phyloP scores from a whole-genome alignment of 805 yeast species.

The Yamadazyma nakazawae region DNA sequence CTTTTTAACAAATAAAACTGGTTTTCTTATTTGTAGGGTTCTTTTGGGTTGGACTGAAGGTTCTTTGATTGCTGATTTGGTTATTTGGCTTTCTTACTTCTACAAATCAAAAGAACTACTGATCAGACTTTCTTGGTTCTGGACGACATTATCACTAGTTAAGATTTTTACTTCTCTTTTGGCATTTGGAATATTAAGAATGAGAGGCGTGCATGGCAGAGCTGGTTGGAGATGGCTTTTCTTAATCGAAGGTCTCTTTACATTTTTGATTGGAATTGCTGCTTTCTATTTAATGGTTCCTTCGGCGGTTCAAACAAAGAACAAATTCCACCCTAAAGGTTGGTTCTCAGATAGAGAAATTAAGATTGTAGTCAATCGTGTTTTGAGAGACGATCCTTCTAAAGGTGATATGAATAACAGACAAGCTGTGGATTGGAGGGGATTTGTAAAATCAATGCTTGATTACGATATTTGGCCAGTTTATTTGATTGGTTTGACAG shows the following conservation, averaged over 20 bases:
- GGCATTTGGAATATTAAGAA: constrained; percentile 21
- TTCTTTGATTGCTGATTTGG: constrained; percentile 48
- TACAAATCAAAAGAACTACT: constrained; percentile 58
- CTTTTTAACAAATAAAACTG: constrained; percentile 19
- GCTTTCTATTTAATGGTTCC: constrained; percentile 52
- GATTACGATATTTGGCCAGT: constrained; percentile 29
- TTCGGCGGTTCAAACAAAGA: constrained; percentile 50
- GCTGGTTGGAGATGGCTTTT: constrained; percentile 63
- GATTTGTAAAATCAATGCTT: constrained; percentile 15
- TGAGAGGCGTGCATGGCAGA: constrained; percentile 17
- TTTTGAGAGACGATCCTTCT: constrained; percentile 27
- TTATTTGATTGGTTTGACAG: constrained; percentile 34
- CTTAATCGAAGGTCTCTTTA: constrained; percentile 58
- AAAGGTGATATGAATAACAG: constrained; percentile 31
- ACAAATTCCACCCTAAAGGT: constrained; percentile 47
- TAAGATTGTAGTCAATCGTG: constrained; percentile 25
- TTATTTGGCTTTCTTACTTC: constrained; percentile 63
- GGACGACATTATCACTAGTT: constrained; percentile 26
- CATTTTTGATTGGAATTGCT: constrained; percentile 50
- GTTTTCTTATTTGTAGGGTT: constrained; percentile 24
- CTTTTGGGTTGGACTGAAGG: constrained; percentile 29
- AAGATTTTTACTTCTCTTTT: constrained; percentile 20
- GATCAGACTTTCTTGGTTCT: constrained; percentile 48
- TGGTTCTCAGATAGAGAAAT: constrained; percentile 26
- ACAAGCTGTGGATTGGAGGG: constrained; percentile 20